Percentiles rank a stretch among this genome's conserved stretches.
Conservation (phyloP, 768 basidiomycete genomes). For the Russula ochroleuca region DNA sequence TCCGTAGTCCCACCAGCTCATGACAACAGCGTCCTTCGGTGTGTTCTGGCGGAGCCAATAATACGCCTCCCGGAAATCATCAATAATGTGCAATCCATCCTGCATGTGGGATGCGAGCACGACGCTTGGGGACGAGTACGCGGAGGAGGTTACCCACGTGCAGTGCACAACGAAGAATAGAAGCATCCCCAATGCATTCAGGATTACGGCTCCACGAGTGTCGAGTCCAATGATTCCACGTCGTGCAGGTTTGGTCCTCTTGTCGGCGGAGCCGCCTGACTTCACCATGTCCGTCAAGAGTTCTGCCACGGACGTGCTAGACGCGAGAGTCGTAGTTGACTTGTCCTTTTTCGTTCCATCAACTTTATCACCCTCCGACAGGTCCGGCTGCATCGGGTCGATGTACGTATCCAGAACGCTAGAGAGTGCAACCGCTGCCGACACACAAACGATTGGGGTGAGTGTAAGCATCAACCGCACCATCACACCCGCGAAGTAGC, state of each 20-base stretch:
- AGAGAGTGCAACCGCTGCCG: constrained; percentile 87
- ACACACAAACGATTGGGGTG: constrained; percentile 93
- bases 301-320: constrained; percentile 24
- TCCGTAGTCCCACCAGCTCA: constrained; percentile 99
- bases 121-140: constrained; percentile 97
- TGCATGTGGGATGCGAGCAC: constrained; percentile 75
- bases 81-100: constrained; percentile 94
- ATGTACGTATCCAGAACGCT: constrained; percentile 85
- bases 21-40: constrained; percentile 83
- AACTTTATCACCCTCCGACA: constrained; percentile 36
- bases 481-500: constrained; percentile 99
- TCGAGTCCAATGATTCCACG: constrained; percentile 81
- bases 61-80: constrained; percentile 99
- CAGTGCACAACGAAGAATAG: constrained; percentile 92
- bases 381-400: constrained; percentile 71
- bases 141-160: constrained; percentile 91
- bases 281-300: constrained; percentile 25
- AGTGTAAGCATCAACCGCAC: constrained; percentile 97
- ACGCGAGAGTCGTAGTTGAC: constrained; percentile 37
- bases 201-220: constrained; percentile 67
- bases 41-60: constrained; percentile 99
- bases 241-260: constrained; percentile 37
- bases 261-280: constrained; percentile 23
- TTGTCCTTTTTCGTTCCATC: constrained; percentile 47
- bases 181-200: constrained; percentile 74